Percentiles rank a stretch among this genome's conserved stretches.
phyloP scores from a whole-genome alignment of 139 green algal genomes.

The Penium margaritaceum region DNA sequence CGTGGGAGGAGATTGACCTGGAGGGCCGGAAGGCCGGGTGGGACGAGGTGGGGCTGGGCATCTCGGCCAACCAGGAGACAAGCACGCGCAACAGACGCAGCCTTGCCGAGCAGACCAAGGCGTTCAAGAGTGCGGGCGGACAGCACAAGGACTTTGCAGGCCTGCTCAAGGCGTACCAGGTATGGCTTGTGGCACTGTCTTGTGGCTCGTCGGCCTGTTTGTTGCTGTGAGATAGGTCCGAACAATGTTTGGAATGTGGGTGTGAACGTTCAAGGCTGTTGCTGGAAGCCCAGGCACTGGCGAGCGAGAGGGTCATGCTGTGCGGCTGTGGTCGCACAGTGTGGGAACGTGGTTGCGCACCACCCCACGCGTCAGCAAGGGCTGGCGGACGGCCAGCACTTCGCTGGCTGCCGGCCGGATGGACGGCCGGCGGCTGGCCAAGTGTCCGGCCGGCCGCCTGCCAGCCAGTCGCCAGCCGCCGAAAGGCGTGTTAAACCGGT shows the following conservation, averaged over 20 bases:
- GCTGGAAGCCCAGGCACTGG: neutral
- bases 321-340: too few species aligned
- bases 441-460: too few species aligned
- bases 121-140: slow-evolving; percentile 14
- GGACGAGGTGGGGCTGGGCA: slow-evolving; percentile 67
- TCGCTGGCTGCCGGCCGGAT: too few species aligned
- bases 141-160: slow-evolving; percentile 48
- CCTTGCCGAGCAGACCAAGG: slow-evolving; percentile 60
- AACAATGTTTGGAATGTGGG: too few species aligned
- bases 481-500: too few species aligned
- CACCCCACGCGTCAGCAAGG: neutral
- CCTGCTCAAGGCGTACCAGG: slow-evolving; percentile 78
- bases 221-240: too few species aligned
- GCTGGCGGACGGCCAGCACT: too few species aligned
- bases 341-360: neutral
- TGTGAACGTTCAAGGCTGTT: neutral
- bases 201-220: too few species aligned
- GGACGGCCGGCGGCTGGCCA: too few species aligned
- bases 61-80: slow-evolving; percentile 70
- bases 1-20: slow-evolving; percentile 57
- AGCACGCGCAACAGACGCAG: slow-evolving; percentile 51
- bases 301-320: too few species aligned
- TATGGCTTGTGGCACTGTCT: slow-evolving; percentile 38
- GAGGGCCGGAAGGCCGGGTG: slow-evolving; percentile 63
- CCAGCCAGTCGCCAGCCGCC: too few species aligned